These are phyloP conservation scores for Agaricus blazei DNA, from an alignment of 768 basidiomycete species.

Conservation along the genomic window DNA sequence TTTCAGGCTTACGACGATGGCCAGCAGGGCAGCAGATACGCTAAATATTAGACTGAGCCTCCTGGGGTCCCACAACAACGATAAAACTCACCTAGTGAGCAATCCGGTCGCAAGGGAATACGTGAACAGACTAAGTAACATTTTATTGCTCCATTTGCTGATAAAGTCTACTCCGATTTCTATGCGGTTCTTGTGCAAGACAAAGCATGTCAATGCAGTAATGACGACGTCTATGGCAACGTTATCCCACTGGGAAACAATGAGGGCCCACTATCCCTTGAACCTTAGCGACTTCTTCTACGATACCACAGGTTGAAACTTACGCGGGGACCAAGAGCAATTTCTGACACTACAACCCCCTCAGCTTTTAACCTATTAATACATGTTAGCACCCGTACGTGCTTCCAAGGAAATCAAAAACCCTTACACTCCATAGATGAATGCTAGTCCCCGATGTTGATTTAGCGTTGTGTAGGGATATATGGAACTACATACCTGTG, in stretches of 20 bases:
- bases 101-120: slow-evolving; percentile 28
- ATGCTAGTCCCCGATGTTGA: background rate
- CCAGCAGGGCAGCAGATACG: too few relatives aligned
- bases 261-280: slow-evolving; percentile 22
- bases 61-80: too few relatives aligned
- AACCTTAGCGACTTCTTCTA: background rate
- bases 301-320: background rate
- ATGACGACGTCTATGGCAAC: slow-evolving; percentile 25
- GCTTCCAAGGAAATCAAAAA: background rate
- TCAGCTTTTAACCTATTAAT: background rate
- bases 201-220: slow-evolving; percentile 25
- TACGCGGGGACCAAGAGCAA: background rate
- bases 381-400: background rate
- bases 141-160: slow-evolving; percentile 16
- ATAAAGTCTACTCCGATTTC: slow-evolving; percentile 16
- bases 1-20: too few relatives aligned
- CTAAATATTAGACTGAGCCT: too few relatives aligned
- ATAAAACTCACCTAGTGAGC: slow-evolving; percentile 20
- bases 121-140: slow-evolving; percentile 23
- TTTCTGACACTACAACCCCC: background rate
- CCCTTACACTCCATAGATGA: background rate
- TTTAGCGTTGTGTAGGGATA: background rate
- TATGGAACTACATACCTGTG: background rate
- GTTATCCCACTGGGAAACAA: slow-evolving; percentile 25
- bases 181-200: slow-evolving; percentile 23